phyloP scores from a whole-genome alignment of 768 basidiomycete genomes.

The Thelephora ganbajun region DNA sequence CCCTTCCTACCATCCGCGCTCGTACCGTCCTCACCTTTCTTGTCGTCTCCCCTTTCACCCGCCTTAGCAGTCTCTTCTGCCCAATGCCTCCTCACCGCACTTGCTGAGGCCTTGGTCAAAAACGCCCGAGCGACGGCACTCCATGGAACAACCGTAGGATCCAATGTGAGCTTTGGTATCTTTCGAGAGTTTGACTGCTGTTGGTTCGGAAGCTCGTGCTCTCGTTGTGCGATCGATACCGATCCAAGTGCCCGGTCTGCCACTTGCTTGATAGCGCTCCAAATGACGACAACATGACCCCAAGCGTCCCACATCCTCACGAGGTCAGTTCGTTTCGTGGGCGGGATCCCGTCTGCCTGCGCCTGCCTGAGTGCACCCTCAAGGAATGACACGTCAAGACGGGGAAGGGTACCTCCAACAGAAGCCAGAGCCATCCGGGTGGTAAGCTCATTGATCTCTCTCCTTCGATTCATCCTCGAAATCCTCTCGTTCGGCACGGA shows the following conservation, averaged over 20 bases:
- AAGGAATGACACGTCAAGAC: background rate
- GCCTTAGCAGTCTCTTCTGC: constrained; percentile 34
- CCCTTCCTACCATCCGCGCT: too few relatives aligned
- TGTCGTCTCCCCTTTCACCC: constrained; percentile 6
- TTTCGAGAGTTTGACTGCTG: constrained; percentile 7
- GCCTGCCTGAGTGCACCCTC: background rate
- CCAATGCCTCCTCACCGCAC: constrained; percentile 44
- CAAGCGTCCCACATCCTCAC: constrained; percentile 43
- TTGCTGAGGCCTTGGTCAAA: constrained; percentile 36
- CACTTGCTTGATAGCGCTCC: constrained; percentile 56
- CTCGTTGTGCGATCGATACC: too few relatives aligned
- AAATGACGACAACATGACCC: constrained; percentile 55
- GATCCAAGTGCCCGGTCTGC: constrained; percentile 67
- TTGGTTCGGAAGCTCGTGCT: too few relatives aligned
- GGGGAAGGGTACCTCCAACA: constrained; percentile 48
- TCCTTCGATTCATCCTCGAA: constrained; percentile 45
- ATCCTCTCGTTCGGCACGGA: constrained; percentile 38
- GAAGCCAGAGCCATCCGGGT: constrained; percentile 76
- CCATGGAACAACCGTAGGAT: constrained; percentile 55
- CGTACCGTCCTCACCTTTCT: constrained; percentile 11
- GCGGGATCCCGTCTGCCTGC: constrained; percentile 6
- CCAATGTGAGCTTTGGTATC: constrained; percentile 28
- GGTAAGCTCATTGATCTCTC: constrained; percentile 67
- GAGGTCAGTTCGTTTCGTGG: constrained; percentile 12
- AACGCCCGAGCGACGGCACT: constrained; percentile 51